Conservation (phyloP, 768 basidiomycete genomes). For the Suillus bovinus region DNA sequence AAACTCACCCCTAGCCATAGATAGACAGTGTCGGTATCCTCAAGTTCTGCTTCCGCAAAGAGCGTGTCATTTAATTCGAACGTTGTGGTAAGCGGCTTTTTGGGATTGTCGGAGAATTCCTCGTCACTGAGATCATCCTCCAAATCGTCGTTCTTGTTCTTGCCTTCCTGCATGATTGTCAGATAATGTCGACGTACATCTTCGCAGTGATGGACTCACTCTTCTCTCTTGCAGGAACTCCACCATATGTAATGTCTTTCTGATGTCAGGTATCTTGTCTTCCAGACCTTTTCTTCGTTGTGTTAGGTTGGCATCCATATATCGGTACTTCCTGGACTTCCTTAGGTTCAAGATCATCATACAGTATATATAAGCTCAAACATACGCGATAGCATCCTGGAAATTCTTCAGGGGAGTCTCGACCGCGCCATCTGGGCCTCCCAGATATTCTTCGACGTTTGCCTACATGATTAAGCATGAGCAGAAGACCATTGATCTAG, state of each 20-base stretch:
- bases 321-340: slow-evolving; percentile 88
- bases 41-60: slow-evolving; percentile 86
- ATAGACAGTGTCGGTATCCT: slow-evolving; percentile 86
- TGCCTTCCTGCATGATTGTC: slow-evolving; percentile 52
- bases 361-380: slow-evolving; percentile 9
- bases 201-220: slow-evolving; percentile 41
- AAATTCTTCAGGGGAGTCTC: slow-evolving; percentile 79
- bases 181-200: not conserved
- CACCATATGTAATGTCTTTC: slow-evolving; percentile 89
- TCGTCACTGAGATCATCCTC: slow-evolving; percentile 60
- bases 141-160: slow-evolving; percentile 49
- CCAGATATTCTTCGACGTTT: slow-evolving; percentile 85
- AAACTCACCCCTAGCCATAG: slow-evolving; percentile 91
- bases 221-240: slow-evolving; percentile 73
- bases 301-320: slow-evolving; percentile 89
- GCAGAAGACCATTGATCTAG: not conserved
- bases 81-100: slow-evolving; percentile 71
- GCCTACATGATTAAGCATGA: slow-evolving; percentile 47
- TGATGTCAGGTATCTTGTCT: slow-evolving; percentile 96
- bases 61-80: slow-evolving; percentile 97
- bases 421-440: slow-evolving; percentile 72
- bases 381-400: slow-evolving; percentile 94
- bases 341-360: slow-evolving; percentile 19
- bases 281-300: slow-evolving; percentile 79
- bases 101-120: slow-evolving; percentile 32